Conservation (phyloP, 2,329 filamentous ascomycete genomes). For the Chaetomiaceae sp. region DNA sequence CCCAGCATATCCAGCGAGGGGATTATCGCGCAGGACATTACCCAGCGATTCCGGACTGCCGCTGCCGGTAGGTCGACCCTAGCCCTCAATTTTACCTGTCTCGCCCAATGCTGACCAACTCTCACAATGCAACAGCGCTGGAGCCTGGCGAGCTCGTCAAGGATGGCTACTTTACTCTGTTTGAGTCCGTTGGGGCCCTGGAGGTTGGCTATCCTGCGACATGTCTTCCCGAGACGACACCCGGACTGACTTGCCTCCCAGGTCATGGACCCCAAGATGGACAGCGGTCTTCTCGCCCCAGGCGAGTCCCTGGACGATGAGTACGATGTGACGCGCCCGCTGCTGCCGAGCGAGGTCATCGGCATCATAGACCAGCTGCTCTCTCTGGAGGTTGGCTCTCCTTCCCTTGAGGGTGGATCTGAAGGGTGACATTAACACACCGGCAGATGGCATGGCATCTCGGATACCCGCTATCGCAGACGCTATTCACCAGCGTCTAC, state of each 20-base stretch:
- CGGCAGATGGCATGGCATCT: slow-evolving; percentile 88
- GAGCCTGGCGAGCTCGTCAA: slow-evolving; percentile 80
- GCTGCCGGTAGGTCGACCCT: slow-evolving; percentile 42
- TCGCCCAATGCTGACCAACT: not conserved
- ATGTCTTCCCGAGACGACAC: not conserved
- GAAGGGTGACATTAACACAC: slow-evolving; percentile 5
- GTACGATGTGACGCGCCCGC: slow-evolving; percentile 65
- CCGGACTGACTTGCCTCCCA: slow-evolving; percentile 36
- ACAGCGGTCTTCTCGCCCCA: slow-evolving; percentile 77
- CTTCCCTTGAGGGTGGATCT: not conserved
- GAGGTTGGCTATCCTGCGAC: slow-evolving; percentile 48
- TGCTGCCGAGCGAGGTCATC: slow-evolving; percentile 75
- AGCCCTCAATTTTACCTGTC: not conserved
- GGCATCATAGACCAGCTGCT: slow-evolving; percentile 93
- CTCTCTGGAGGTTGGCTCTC: slow-evolving; percentile 67
- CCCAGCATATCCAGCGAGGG: slow-evolving; percentile 44
- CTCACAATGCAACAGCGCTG: slow-evolving; percentile 52
- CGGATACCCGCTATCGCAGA: slow-evolving; percentile 93
- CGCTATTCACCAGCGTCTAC: slow-evolving; percentile 87
- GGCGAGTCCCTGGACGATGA: slow-evolving; percentile 79
- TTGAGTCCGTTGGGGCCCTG: slow-evolving; percentile 85
- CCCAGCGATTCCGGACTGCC: slow-evolving; percentile 50
- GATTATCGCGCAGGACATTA: slow-evolving; percentile 55
- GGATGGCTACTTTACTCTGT: slow-evolving; percentile 90
- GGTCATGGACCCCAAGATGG: slow-evolving; percentile 99